A percentile compares a stretch with the other conserved stretches of the same genome.
Conservation (phyloP, 306 rosid genomes). For the Trichosanthes truncata region DNA sequence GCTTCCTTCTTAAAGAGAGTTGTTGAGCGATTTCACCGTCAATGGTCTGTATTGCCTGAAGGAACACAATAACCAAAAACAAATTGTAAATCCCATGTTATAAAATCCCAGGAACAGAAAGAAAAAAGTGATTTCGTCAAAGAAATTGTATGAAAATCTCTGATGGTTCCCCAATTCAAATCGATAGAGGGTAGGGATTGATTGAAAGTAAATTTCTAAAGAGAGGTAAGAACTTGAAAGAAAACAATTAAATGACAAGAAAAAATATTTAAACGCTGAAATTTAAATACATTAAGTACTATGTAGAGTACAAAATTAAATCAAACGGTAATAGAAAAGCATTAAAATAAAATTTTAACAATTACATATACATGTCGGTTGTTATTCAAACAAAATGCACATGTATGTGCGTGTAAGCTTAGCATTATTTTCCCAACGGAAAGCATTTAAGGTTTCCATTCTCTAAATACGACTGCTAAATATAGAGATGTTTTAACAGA, state of each 20-base stretch:
- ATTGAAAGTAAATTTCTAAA: not conserved
- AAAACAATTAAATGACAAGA: not conserved
- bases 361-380: not conserved
- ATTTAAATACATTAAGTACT: not conserved
- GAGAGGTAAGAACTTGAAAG: not conserved
- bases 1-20: conserved; percentile 82
- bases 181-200: not conserved
- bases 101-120: not conserved
- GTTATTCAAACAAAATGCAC: not conserved
- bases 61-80: conserved; percentile 4
- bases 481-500: not conserved
- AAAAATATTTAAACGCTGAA: not conserved
- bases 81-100: not conserved
- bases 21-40: conserved; percentile 83
- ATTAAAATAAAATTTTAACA: not conserved
- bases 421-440: not conserved
- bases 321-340: not conserved
- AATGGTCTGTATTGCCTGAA: conserved; percentile 74
- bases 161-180: not conserved
- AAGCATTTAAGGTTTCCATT: not conserved
- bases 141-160: not conserved
- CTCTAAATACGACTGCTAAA: not conserved
- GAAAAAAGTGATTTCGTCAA: not conserved
- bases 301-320: not conserved
- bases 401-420: not conserved